Evolutionary conservation across 2,329 filamentous ascomycete genomes (phyloP).

Genomic region (Aspergillus brasiliensis): DNA sequence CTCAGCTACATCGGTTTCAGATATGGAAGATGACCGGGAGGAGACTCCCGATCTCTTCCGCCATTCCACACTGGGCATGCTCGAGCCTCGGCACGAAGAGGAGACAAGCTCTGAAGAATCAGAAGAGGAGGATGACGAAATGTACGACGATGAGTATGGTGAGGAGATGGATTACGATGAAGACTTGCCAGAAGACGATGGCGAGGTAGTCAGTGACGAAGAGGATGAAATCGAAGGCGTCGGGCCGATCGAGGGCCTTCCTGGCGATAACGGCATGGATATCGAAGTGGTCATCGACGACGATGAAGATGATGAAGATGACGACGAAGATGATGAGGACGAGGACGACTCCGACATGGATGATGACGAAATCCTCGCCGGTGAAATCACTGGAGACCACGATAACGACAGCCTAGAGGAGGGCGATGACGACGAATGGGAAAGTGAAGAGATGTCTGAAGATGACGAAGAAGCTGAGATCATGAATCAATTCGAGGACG

Average conservation of each 20-base stretch:
- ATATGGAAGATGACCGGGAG: slow-evolving; percentile 81
- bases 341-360: slow-evolving; percentile 64
- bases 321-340: slow-evolving; percentile 61
- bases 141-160: slow-evolving; percentile 88
- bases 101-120: slow-evolving; percentile 74
- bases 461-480: slow-evolving; percentile 50
- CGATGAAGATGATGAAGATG: slow-evolving; percentile 65
- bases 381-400: slow-evolving; percentile 59
- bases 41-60: slow-evolving; percentile 97
- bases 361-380: slow-evolving; percentile 53
- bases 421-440: slow-evolving; percentile 53
- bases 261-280: slow-evolving; percentile 64
- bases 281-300: slow-evolving; percentile 88
- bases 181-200: slow-evolving; percentile 74
- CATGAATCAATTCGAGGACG: slow-evolving; percentile 47
- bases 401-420: slow-evolving; percentile 53
- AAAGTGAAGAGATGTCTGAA: slow-evolving; percentile 51
- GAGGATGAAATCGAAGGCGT: slow-evolving; percentile 80
- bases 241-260: slow-evolving; percentile 68
- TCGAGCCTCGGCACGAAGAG: slow-evolving; percentile 79
- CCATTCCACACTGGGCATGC: slow-evolving; percentile 92
- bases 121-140: slow-evolving; percentile 78
- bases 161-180: slow-evolving; percentile 94
- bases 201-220: slow-evolving; percentile 86
- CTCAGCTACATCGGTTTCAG: slow-evolving; percentile 84